A percentile compares a stretch with the other conserved stretches of the same genome.
phyloP scores from a whole-genome alignment of 148 eudicot species.

The Cornus suecica region DNA sequence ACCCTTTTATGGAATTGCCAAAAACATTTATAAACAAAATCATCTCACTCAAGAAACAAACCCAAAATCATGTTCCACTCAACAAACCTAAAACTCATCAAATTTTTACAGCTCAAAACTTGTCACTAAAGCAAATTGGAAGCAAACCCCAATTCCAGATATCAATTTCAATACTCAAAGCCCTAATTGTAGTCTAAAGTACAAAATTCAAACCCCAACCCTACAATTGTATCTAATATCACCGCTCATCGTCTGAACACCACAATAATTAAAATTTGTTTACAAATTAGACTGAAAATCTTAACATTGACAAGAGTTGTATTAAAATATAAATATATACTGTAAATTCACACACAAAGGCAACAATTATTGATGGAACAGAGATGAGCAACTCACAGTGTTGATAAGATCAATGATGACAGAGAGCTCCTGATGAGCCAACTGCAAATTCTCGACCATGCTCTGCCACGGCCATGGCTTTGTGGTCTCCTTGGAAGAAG shows the following conservation, averaged over 20 bases:
- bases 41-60: not conserved
- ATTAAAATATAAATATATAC: not conserved
- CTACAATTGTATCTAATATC: not conserved
- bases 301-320: not conserved
- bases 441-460: conserved; percentile 70
- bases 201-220: not conserved
- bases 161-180: not conserved
- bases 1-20: not conserved
- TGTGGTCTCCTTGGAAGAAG: conserved; percentile 44
- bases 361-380: not conserved
- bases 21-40: not conserved
- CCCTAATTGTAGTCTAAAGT: not conserved
- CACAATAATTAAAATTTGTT: not conserved
- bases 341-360: not conserved
- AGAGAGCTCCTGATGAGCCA: conserved; percentile 90
- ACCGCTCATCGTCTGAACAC: not conserved
- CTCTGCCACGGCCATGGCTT: conserved; percentile 79
- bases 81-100: not conserved
- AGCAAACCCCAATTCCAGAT: not conserved
- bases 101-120: not conserved
- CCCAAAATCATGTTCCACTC: not conserved
- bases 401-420: conserved; percentile 89
- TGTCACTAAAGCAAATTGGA: not conserved
- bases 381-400: conserved; percentile 46
- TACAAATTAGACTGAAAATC: not conserved